Conservation (phyloP, 2,329 filamentous ascomycete species). For the Thielaviopsis ethacetica region DNA sequence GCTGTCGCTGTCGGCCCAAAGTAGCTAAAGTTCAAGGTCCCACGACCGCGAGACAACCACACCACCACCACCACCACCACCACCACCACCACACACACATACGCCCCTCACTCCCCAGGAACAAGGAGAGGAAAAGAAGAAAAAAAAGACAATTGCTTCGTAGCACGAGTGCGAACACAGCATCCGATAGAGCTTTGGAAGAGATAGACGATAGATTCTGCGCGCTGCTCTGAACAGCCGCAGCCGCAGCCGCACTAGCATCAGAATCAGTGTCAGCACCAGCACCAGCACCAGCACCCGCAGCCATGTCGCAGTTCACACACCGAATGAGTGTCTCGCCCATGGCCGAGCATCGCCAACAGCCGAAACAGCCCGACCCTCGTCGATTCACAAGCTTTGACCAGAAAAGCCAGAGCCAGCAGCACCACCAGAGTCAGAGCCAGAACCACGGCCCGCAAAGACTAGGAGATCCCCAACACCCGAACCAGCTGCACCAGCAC, state of each 20-base stretch:
- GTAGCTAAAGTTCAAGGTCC: neutral
- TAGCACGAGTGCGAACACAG: neutral
- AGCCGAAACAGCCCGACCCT: conserved; percentile 1
- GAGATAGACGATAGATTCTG: neutral
- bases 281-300: neutral
- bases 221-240: neutral
- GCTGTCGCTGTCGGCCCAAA: neutral
- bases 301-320: conserved; percentile 7
- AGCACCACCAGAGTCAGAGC: neutral
- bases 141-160: neutral
- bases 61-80: too few species aligned
- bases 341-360: neutral
- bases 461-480: neutral
- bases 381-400: conserved; percentile 4
- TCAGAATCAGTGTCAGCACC: too few species aligned
- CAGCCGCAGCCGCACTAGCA: neutral
- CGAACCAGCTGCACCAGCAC: neutral
- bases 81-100: too few species aligned
- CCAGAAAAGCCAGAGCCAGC: neutral
- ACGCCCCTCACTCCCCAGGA: too few species aligned
- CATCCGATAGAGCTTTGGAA: neutral
- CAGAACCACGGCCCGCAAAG: neutral
- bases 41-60: neutral
- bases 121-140: too few species aligned
- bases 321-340: conserved; percentile 5